phyloP scores from a whole-genome alignment of 2,329 filamentous ascomycete species.

The Exophiala bonariae region DNA sequence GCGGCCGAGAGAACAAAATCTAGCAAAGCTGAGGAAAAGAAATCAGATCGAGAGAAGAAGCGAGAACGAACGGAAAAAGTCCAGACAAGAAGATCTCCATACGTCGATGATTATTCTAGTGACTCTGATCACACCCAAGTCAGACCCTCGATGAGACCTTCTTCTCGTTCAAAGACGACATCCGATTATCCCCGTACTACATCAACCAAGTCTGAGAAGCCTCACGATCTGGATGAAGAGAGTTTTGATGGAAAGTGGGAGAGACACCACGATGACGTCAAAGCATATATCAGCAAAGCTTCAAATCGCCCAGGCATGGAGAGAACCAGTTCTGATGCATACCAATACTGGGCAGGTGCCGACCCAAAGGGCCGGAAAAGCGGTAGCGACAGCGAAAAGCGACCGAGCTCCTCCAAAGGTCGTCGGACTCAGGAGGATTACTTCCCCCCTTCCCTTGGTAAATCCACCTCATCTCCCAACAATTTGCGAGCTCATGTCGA shows the following conservation, averaged over 20 bases:
- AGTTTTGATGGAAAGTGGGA: conserved; percentile 33
- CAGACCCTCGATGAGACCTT: conserved; percentile 16
- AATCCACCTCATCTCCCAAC: conserved; percentile 34
- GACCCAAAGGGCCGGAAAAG: conserved; percentile 20
- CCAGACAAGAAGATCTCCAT: conserved; percentile 32
- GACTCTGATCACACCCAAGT: conserved; percentile 30
- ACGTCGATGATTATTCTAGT: conserved; percentile 35
- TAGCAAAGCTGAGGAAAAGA: conserved; percentile 37
- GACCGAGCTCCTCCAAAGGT: conserved; percentile 35
- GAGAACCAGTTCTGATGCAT: conserved; percentile 15
- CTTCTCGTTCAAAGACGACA: conserved; percentile 18
- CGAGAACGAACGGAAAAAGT: conserved; percentile 41
- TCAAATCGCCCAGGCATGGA: conserved; percentile 18
- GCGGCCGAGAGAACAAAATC: conserved; percentile 20
- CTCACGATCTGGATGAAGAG: conserved; percentile 18
- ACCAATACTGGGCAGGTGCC: conserved; percentile 18
- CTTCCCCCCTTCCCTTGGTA: conserved; percentile 32
- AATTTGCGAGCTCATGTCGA: conserved; percentile 22
- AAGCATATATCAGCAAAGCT: conserved; percentile 38
- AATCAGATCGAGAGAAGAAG: conserved; percentile 43
- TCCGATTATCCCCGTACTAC: conserved; percentile 13
- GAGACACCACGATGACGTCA: conserved; percentile 32
- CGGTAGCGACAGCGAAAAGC: conserved; percentile 28
- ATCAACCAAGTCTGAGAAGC: conserved; percentile 29
- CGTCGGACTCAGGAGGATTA: conserved; percentile 33